Base-by-base conservation (phyloP, 805 yeast genomes). In the Hanseniaspora pseudoguilliermondii region DNA sequence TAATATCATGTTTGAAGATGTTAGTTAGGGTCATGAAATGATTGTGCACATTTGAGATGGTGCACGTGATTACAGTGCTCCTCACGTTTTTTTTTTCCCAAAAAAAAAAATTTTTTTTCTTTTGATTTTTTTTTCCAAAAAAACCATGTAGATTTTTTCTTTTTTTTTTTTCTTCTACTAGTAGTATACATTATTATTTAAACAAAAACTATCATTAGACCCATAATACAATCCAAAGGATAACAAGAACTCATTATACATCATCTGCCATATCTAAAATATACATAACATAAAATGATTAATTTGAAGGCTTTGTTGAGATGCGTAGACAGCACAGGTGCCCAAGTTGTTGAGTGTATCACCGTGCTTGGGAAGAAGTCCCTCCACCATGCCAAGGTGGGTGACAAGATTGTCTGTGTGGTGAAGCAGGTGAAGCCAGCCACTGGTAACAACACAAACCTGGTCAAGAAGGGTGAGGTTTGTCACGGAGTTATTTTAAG, bases 271-370 rank as follows among this genome's bases (percentile, higher is more conserved):
- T 18, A 27, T 34, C 18, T 8, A 16, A 32, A 10, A 25, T 21
- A 38, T 2, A 23, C 18, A 39, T 3, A 34, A 29, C 5, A 20
- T 34, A 69, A 47, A 34, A 91, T 91, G 98, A 81, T 91, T 54
- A 88, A 87, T 71, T 79, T 91, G 65, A 91, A 91, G 73, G 76
- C 96, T 16, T 74, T 93, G 69, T 72, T 89, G 55, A 90, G 85
- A 68, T 96, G 90, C 60, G 86, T 91, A 59, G 98, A 91, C 71
- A 91, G 91, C 76, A 84, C 96, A 23, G 95, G 97, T 32, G 98
- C 97, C 3, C 86, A 85, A 68, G 71, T 89, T 59, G 97, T 85
- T 16, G 97, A 93, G 71, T 93, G 97, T 69, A 89, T 93, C 75
- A 91, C 91, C 70, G 96, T 93, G 16, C 75, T 93, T 60, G 82